Evolutionary conservation across 352 stramenopile species (phyloP).

Genomic region (Pythium coloratum): DNA sequence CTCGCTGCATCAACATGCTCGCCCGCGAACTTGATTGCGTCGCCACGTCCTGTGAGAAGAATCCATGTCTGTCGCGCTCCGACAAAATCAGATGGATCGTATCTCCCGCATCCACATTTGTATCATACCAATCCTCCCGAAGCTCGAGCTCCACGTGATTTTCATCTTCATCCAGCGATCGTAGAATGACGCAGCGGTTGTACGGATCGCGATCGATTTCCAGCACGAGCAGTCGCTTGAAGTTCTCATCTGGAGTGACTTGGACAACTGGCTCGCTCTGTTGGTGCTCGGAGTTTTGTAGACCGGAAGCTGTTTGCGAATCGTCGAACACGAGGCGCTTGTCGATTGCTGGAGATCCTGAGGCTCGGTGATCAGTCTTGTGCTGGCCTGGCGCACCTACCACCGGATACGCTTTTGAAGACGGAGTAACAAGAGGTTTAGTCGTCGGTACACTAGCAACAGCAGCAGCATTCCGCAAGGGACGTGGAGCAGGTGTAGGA

Average conservation of each 20-base stretch:
- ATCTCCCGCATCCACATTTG: constrained; percentile 65
- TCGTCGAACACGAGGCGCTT: constrained; percentile 17
- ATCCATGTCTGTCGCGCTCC: constrained; percentile 40
- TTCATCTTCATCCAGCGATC: constrained; percentile 69
- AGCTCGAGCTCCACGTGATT: constrained; percentile 57
- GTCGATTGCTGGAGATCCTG: constrained; percentile 10
- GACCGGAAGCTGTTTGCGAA: not conserved
- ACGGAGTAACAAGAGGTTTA: constrained; percentile 30
- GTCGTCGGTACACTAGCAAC: constrained; percentile 10
- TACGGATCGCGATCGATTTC: constrained; percentile 58
- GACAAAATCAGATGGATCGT: constrained; percentile 82
- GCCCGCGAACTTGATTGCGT: not conserved
- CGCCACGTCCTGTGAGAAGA: constrained; percentile 35
- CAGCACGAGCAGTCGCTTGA: constrained; percentile 61
- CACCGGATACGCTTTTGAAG: constrained; percentile 21
- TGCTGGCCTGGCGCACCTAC: constrained; percentile 1
- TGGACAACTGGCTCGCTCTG: not conserved
- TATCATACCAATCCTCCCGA: constrained; percentile 77
- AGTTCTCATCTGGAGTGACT: constrained; percentile 32
- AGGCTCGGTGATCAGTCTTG: not conserved
- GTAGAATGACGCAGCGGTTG: constrained; percentile 53
- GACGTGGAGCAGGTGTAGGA: constrained; percentile 23
- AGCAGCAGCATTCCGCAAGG: constrained; percentile 18
- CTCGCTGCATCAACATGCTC: not conserved
- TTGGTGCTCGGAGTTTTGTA: not conserved